phyloP scores from a whole-genome alignment of 352 stramenopile species.

The Phytophthora idaei region DNA sequence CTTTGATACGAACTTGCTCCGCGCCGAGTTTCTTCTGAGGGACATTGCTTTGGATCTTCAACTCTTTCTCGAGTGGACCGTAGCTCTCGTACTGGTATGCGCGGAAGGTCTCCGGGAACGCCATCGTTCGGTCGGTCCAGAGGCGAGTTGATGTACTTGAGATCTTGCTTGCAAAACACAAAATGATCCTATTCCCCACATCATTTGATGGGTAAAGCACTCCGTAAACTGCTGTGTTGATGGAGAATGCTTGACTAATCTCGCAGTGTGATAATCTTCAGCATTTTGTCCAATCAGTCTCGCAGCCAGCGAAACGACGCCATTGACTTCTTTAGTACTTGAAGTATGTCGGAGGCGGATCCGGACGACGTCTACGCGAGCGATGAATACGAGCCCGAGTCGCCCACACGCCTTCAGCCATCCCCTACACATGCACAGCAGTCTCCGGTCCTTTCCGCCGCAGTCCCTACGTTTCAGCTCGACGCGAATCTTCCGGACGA shows the following conservation, averaged over 20 bases:
- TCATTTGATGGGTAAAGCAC: no score
- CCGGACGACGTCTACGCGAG: slow-evolving; percentile 31
- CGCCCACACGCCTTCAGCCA: slow-evolving; percentile 15
- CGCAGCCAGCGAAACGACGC: slow-evolving; percentile 8
- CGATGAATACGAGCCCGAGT: slow-evolving; percentile 43
- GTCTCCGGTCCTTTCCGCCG: not conserved
- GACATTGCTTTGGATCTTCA: slow-evolving; percentile 27
- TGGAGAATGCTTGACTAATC: not conserved
- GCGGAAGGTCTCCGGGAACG: slow-evolving; percentile 14
- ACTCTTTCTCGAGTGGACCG: slow-evolving; percentile 18
- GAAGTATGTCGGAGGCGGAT: slow-evolving; percentile 27
- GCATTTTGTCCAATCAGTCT: slow-evolving; percentile 9
- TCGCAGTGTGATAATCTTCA: not conserved
- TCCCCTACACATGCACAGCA: not conserved
- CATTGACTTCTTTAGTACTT: slow-evolving; percentile 3
- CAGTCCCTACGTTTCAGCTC: slow-evolving; percentile 7
- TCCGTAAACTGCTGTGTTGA: no score
- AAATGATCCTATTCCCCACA: not conserved
- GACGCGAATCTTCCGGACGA: slow-evolving; percentile 14
- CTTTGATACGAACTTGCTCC: slow-evolving; percentile 60
- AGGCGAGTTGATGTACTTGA: not conserved
- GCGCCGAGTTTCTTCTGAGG: slow-evolving; percentile 17
- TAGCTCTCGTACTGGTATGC: slow-evolving; percentile 37
- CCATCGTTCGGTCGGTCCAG: not conserved
- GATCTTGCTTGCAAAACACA: slow-evolving; percentile 5